Conservation (phyloP, 129 eudicot genomes). For the Saposhnikovia divaricata region DNA sequence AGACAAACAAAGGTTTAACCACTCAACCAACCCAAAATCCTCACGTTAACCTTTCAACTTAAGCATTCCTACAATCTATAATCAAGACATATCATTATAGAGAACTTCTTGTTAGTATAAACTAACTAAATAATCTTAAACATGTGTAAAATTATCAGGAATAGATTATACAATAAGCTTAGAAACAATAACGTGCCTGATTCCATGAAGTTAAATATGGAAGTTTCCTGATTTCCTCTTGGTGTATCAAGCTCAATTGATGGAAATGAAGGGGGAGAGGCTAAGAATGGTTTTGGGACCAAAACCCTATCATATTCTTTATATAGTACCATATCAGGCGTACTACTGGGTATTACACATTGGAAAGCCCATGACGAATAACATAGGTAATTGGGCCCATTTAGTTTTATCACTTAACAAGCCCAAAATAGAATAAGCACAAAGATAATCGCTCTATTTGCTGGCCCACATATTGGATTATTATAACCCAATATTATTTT, state of each 20-base stretch:
- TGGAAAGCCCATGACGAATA: background rate
- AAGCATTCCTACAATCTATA: background rate
- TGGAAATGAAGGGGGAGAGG: background rate
- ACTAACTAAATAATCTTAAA: background rate
- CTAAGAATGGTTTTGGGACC: background rate
- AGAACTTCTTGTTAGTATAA: background rate
- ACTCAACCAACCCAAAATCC: background rate
- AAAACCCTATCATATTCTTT: background rate
- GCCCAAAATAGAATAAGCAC: background rate
- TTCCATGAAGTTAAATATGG: background rate
- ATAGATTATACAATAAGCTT: background rate
- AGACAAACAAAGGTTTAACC: slow-evolving; percentile 2
- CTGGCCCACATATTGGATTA: background rate
- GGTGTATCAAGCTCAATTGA: background rate
- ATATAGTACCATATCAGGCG: background rate
- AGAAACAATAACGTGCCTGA: background rate
- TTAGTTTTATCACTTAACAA: background rate
- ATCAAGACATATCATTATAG: background rate
- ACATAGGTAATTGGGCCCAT: background rate
- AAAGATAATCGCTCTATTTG: background rate
- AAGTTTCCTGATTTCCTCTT: background rate
- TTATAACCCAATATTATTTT: background rate
- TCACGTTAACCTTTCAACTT: background rate
- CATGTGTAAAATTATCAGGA: background rate
- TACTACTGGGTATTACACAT: background rate